These are phyloP conservation scores for Alternaria brassicae DNA, from an alignment of 2,329 filamentous ascomycete species.

Conservation along the genomic window DNA sequence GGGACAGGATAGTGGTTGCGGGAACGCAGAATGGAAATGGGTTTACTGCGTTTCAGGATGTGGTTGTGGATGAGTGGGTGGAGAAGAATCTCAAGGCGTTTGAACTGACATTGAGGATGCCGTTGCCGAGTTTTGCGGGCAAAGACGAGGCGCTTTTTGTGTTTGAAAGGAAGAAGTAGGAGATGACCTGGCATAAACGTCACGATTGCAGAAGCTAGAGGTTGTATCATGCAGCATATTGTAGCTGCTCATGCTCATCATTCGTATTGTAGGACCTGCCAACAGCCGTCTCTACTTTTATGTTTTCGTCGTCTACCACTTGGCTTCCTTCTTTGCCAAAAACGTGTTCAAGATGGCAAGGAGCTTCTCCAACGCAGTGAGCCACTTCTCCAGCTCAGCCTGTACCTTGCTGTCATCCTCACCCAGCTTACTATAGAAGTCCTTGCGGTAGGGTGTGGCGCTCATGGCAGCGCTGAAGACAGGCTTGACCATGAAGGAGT, in stretches of 20 bases:
- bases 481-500: conserved; percentile 87
- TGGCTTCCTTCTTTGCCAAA: conserved; percentile 42
- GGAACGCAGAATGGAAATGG: conserved; percentile 78
- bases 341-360: conserved; percentile 78
- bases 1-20: conserved; percentile 72
- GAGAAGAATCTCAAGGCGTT: conserved; percentile 63
- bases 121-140: conserved; percentile 75
- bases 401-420: conserved; percentile 68
- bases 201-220: not conserved
- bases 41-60: conserved; percentile 71
- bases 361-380: conserved; percentile 77
- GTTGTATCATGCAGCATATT: not conserved
- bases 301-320: conserved; percentile 32
- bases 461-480: conserved; percentile 93
- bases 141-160: conserved; percentile 79
- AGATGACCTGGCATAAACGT: not conserved
- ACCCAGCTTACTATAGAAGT: conserved; percentile 91
- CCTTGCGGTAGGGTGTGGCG: conserved; percentile 89
- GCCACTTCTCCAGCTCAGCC: conserved; percentile 71
- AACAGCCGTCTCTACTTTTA: not conserved
- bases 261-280: conserved; percentile 1
- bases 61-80: conserved; percentile 73
- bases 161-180: conserved; percentile 55
- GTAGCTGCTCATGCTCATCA: not conserved
- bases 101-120: conserved; percentile 67